Evolutionary conservation across 331 rosid genomes (phyloP).

Genomic region (Phaseolus coccineus): DNA sequence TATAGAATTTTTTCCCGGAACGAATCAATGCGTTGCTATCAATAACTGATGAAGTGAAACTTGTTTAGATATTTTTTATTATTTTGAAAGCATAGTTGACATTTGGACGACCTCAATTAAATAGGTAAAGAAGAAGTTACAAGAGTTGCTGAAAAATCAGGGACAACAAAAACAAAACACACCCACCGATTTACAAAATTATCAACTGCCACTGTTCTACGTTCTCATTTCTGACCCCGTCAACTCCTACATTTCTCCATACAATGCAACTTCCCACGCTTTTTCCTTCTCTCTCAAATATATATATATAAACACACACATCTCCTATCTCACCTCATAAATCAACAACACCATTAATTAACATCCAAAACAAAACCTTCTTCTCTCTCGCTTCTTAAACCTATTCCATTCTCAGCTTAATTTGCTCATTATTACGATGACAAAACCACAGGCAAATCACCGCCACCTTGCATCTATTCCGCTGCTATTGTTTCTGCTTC

Average conservation of each 20-base stretch:
- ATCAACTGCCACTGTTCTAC: background rate
- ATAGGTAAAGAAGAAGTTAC: background rate
- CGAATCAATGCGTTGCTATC: too few relatives aligned
- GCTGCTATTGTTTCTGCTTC: constrained; percentile 20
- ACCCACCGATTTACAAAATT: background rate
- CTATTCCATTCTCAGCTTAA: background rate
- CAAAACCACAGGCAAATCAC: constrained; percentile 8
- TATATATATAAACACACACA: background rate
- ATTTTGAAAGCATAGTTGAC: background rate
- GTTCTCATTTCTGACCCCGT: constrained; percentile 27
- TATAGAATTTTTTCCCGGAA: too few relatives aligned
- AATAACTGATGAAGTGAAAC: background rate
- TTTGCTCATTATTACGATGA: constrained; percentile 43
- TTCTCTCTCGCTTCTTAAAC: background rate
- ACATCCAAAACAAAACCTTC: background rate
- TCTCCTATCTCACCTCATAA: background rate
- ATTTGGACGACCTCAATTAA: background rate
- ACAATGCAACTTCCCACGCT: background rate
- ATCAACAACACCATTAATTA: background rate
- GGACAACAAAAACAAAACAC: background rate
- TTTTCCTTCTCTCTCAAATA: too few relatives aligned
- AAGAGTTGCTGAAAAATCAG: background rate
- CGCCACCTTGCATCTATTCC: background rate
- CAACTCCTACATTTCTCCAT: background rate
- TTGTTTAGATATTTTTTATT: background rate